These are phyloP conservation scores for Evansstolkia leycettana DNA, from an alignment of 495 filamentous ascomycete species.

Conservation along the genomic window DNA sequence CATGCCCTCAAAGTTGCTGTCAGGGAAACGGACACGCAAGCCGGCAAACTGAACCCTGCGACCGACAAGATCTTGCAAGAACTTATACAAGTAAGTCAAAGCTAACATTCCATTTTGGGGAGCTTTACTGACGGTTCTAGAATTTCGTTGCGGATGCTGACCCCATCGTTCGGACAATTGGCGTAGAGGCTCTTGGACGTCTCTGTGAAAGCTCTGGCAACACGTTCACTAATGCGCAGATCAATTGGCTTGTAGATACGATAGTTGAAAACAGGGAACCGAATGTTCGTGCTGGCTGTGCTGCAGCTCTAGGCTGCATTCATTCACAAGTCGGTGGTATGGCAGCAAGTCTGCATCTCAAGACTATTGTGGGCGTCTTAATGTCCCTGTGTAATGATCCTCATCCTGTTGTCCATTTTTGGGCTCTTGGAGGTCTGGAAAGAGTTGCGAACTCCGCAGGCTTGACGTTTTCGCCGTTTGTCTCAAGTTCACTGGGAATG, in stretches of 20 bases:
- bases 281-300: conserved; percentile 84
- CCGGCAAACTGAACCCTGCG: conserved; percentile 60
- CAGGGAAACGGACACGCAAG: conserved; percentile 58
- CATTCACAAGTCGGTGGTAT: conserved; percentile 94
- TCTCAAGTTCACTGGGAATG: conserved; percentile 84
- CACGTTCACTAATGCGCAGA: conserved; percentile 72
- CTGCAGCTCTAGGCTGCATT: conserved; percentile 84
- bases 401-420: conserved; percentile 92
- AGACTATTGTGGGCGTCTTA: conserved; percentile 86
- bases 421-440: conserved; percentile 81
- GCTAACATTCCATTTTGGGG: conserved; percentile 2
- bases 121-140: conserved; percentile 18
- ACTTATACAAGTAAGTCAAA: conserved; percentile 52
- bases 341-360: conserved; percentile 94
- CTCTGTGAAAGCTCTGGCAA: conserved; percentile 86
- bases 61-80: conserved; percentile 86
- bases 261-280: conserved; percentile 91
- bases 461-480: conserved; percentile 79
- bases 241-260: conserved; percentile 85
- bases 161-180: conserved; percentile 72
- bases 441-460: conserved; percentile 87
- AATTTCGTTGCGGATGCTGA: conserved; percentile 70
- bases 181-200: conserved; percentile 77
- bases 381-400: conserved; percentile 94
- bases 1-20: conserved; percentile 71